Conservation (phyloP, 1,284 basidiomycete genomes). For the Ceratobasidium sp. region DNA sequence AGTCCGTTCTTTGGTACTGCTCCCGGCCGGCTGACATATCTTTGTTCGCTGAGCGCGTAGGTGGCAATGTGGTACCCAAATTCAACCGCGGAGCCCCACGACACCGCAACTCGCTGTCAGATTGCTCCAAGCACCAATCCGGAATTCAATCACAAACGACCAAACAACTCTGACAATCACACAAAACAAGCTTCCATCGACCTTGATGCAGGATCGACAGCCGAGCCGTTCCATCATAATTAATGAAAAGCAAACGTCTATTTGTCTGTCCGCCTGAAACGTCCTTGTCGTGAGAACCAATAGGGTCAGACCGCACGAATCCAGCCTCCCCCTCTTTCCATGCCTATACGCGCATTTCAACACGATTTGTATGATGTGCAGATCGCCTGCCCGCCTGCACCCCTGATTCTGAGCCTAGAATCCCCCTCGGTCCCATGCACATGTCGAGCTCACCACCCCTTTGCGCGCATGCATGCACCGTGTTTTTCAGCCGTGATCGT, state of each 20-base stretch:
- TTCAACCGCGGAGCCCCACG: too few species aligned
- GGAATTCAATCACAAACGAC: neutral
- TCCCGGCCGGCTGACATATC: too few species aligned
- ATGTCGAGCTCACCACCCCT: neutral
- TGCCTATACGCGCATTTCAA: neutral
- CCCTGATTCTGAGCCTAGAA: constrained; percentile 8
- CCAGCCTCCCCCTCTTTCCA: neutral
- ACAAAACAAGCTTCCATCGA: neutral
- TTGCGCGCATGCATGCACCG: neutral
- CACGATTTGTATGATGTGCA: neutral
- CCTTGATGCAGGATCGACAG: constrained; percentile 13
- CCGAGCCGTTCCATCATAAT: neutral
- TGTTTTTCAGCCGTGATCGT: neutral
- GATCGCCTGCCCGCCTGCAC: neutral
- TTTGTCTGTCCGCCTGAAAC: constrained; percentile 15
- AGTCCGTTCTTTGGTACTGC: too few species aligned
- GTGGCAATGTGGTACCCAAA: too few species aligned
- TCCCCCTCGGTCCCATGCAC: neutral
- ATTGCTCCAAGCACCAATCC: neutral
- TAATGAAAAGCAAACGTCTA: constrained; percentile 7
- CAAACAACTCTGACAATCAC: constrained; percentile 7
- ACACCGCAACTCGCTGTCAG: too few species aligned
- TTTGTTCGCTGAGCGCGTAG: too few species aligned
- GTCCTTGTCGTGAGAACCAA: neutral
- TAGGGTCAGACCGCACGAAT: neutral